Evolutionary conservation across 2,329 filamentous ascomycete species (phyloP), one percentile per base, ranked within the genome.

Genomic region (Sporothrix inflata): DNA sequence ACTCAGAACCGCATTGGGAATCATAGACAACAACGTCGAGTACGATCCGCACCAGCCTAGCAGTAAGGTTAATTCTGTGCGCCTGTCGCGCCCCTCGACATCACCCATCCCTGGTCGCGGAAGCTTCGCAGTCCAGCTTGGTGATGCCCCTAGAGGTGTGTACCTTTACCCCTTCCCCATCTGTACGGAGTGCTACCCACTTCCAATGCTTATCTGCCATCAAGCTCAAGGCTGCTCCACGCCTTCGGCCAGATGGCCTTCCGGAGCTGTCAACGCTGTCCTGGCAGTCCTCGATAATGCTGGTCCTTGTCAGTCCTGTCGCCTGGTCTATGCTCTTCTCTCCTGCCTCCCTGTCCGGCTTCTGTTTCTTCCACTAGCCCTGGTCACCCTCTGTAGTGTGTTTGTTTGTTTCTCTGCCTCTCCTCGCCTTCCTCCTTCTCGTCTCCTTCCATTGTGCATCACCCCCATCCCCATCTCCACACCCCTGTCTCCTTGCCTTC

Each of bases 31-130:
- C 4, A 34, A 14, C 14, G n/a, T 30, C 3, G 3, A 45, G 1
- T 51, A 19, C 34, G 71, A 72, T 73, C 73, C 70, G 68, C 73
- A 67, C 49, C n/a, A 71, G 71, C 42, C 71, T 70, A 19, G 21
- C 45, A 66, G 61, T 75, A 76, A 76, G 75, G 75, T 76, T 75
- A 75, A 61, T 70, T 68, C n/a, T 60, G 49, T 24, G 27, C 30
- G n/a, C 24, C 47, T 21, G 65, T 38, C 42, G 24, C 61, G 11
- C n/a, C 21, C 45, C 21, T 65, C 61, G 40, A 45, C 40, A 12
- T 65, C 61, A 27, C 40, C 21, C 24, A 24, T 65, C 61, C 61
- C 61, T 65, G 38, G 61, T 47, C 61, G 61, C 61, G 40, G 40
- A 65, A 65, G 40, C 61, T 40, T 30, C 40, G 24, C 40, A 8